These are phyloP conservation scores for Chlamydomonas applanata DNA, from an alignment of 139 green algal genomes.

Conservation along the genomic window DNA sequence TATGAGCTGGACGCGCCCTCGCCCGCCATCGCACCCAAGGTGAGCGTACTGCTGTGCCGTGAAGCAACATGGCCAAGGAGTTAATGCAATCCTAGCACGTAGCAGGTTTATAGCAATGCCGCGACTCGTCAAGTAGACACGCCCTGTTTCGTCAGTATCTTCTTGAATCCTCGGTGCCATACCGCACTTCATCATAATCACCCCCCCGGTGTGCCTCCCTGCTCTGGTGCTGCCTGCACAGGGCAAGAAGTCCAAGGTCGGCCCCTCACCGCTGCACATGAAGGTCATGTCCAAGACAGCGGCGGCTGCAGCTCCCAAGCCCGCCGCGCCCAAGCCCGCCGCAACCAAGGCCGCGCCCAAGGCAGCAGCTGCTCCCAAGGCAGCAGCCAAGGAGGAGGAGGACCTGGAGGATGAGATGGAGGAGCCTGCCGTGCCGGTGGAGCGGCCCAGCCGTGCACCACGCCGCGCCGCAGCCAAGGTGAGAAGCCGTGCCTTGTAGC, in stretches of 20 bases:
- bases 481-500: no score
- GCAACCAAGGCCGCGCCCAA: constrained; percentile 5
- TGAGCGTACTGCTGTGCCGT: neutral
- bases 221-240: neutral
- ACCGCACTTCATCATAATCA: no score
- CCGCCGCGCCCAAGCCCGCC: neutral
- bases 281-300: constrained; percentile 23
- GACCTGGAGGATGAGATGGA: neutral
- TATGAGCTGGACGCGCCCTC: constrained; percentile 53
- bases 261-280: constrained; percentile 35
- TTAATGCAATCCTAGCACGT: neutral
- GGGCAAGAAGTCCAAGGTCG: constrained; percentile 47
- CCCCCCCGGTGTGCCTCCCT: no score
- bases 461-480: neutral
- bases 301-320: no score
- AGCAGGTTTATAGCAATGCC: no score
- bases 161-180: no score
- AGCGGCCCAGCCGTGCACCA: neutral
- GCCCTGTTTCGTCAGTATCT: no score
- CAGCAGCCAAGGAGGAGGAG: neutral
- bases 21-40: constrained; percentile 30
- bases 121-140: no score
- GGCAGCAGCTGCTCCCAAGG: constrained; percentile 10
- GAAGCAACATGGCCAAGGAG: neutral
- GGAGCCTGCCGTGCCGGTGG: neutral